Percentiles rank a stretch among this genome's conserved stretches.
These are phyloP conservation scores for Paraurostyla sp. DNA, from an alignment of 73 alveolate genomes.

Conservation along the genomic window DNA sequence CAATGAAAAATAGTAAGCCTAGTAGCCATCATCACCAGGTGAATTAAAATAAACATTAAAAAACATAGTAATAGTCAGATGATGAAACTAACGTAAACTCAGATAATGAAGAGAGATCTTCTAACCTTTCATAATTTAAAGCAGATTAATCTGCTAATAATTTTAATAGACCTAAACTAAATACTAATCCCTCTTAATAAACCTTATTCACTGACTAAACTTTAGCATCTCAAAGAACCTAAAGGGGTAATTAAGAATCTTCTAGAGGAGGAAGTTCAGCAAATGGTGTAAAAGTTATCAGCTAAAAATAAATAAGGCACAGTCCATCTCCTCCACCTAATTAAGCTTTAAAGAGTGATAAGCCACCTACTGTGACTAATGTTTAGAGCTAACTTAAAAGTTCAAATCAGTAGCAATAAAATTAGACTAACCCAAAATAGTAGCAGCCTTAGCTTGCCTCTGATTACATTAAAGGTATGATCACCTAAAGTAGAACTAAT, in stretches of 20 bases:
- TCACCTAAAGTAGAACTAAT: conserved; percentile 4
- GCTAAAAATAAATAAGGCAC: conserved; percentile 18
- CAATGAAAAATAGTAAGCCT: not conserved
- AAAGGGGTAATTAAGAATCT: not conserved
- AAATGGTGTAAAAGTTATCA: not conserved
- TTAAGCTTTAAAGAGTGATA: not conserved
- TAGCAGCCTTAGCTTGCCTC: conserved; percentile 31
- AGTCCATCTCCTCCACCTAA: conserved; percentile 61
- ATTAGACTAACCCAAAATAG: not conserved
- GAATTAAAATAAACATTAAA: not conserved
- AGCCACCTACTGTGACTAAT: conserved; percentile 43
- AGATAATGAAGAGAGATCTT: conserved; percentile 4
- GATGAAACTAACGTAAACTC: conserved; percentile 56
- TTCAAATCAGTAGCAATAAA: not conserved
- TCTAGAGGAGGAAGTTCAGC: not conserved
- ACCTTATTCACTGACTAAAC: not conserved
- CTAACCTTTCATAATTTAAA: not conserved
- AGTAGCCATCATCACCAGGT: not conserved
- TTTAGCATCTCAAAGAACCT: not conserved
- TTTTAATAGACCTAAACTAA: conserved; percentile 22
- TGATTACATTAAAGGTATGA: conserved; percentile 58
- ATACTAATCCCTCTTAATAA: not conserved
- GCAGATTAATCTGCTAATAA: not conserved
- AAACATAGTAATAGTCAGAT: conserved; percentile 6
- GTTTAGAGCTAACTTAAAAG: not conserved